These are phyloP conservation scores for Cyamopsis tetragonoloba DNA, from an alignment of 306 rosid species.

Conservation along the genomic window DNA sequence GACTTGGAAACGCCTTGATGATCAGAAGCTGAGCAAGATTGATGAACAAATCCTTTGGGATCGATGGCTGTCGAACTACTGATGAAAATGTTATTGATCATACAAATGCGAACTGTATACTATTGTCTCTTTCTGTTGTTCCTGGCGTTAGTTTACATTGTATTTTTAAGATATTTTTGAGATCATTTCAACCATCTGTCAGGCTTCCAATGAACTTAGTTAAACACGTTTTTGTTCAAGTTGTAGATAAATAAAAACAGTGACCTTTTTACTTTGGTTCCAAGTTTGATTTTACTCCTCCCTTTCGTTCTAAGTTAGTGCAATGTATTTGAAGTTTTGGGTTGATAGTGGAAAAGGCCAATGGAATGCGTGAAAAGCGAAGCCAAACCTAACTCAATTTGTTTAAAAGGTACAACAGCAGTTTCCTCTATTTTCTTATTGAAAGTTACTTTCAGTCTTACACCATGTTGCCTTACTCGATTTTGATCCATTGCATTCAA, in stretches of 20 bases:
- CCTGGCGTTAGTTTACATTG: not conserved
- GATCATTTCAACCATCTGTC: not conserved
- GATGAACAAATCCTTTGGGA: constrained; percentile 81
- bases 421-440: not conserved
- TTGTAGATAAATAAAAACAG: not conserved
- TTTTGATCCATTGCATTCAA: too few species aligned
- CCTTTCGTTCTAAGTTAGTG: not conserved
- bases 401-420: too few species aligned
- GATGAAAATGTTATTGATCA: constrained; percentile 3
- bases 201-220: not conserved
- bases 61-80: not conserved
- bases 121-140: not conserved
- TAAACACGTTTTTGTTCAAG: not conserved
- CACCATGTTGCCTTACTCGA: not conserved
- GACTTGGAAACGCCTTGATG: constrained; percentile 92
- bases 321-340: not conserved
- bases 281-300: not conserved
- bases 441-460: not conserved
- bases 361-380: not conserved
- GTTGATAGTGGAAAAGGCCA: not conserved
- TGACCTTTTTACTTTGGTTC: not conserved
- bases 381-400: not conserved
- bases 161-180: not conserved
- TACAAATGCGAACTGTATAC: too few species aligned
- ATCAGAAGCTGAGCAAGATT: constrained; percentile 63